These are phyloP conservation scores for Inga leiocalycina DNA, from an alignment of 306 rosid species.

Conservation along the genomic window DNA sequence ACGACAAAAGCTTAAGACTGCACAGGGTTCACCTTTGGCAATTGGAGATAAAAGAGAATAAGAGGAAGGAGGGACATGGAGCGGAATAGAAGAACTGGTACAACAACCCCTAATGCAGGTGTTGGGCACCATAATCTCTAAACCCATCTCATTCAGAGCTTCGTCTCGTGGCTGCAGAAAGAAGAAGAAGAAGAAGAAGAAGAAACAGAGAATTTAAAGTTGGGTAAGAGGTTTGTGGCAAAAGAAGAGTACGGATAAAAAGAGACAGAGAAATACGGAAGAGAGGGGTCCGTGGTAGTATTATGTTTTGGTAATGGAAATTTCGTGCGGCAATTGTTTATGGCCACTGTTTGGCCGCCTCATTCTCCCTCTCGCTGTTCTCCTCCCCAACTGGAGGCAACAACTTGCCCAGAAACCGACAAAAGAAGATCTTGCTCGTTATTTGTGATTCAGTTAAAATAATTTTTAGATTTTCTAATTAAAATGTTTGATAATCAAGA, in stretches of 20 bases:
- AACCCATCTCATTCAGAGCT: constrained; percentile 42
- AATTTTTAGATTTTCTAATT: too few relatives aligned
- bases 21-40: constrained; percentile 64
- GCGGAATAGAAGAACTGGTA: constrained; percentile 68
- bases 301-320: constrained; percentile 14
- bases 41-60: constrained; percentile 70
- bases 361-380: not conserved
- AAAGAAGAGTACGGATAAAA: not conserved
- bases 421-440: not conserved
- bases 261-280: not conserved
- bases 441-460: not conserved
- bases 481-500: too few relatives aligned
- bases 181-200: constrained; percentile 5
- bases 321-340: constrained; percentile 1
- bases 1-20: not conserved
- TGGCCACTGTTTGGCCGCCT: constrained; percentile 11
- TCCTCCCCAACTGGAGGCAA: not conserved
- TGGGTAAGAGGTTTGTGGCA: not conserved
- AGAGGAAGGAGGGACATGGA: constrained; percentile 80
- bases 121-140: constrained; percentile 77
- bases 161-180: not conserved
- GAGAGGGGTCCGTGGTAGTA: not conserved
- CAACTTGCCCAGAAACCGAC: not conserved
- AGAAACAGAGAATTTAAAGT: not conserved
- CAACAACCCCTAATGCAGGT: constrained; percentile 92